Conservation (phyloP, 2,329 filamentous ascomycete genomes). For the Mycosphaerella arachidis region DNA sequence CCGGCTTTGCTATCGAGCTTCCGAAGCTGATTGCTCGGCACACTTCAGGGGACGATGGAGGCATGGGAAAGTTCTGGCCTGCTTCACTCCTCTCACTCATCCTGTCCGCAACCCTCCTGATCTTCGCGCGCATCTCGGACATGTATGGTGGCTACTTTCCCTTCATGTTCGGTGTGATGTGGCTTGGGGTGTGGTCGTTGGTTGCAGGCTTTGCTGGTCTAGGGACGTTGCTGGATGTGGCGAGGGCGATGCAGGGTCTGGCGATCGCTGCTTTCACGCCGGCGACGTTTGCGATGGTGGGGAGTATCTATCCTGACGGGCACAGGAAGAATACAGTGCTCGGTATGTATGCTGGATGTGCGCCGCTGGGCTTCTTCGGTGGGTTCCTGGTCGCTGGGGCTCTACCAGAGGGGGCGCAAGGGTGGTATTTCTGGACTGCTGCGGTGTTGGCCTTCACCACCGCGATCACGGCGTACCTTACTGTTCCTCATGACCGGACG, state of each 20-base stretch:
- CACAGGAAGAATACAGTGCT: slow-evolving; percentile 33
- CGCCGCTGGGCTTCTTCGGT: slow-evolving; percentile 35
- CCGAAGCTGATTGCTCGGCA: slow-evolving; percentile 25
- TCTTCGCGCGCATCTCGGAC: slow-evolving; percentile 34
- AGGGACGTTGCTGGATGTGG: slow-evolving; percentile 28
- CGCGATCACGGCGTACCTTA: slow-evolving; percentile 29
- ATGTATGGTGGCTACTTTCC: slow-evolving; percentile 35
- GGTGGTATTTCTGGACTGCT: slow-evolving; percentile 36
- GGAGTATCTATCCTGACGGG: slow-evolving; percentile 31
- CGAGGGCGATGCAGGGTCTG: slow-evolving; percentile 36
- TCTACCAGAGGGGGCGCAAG: slow-evolving; percentile 22
- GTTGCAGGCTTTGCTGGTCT: slow-evolving; percentile 31
- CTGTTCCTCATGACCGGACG: slow-evolving; percentile 30
- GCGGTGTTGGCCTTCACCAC: slow-evolving; percentile 27
- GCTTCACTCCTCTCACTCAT: slow-evolving; percentile 34
- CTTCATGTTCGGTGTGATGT: slow-evolving; percentile 34
- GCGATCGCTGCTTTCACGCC: slow-evolving; percentile 36
- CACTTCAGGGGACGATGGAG: slow-evolving; percentile 5
- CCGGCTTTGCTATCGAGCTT: slow-evolving; percentile 35
- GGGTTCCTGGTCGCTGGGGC: slow-evolving; percentile 33
- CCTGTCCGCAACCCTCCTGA: slow-evolving; percentile 31
- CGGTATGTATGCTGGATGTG: slow-evolving; percentile 35
- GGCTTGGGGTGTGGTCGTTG: slow-evolving; percentile 34
- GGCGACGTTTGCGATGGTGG: slow-evolving; percentile 33
- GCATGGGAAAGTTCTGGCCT: slow-evolving; percentile 34